Evolutionary conservation across 129 eudicot species (phyloP), one percentile per base, ranked within the genome.

Genomic region (Mikania micrantha): DNA sequence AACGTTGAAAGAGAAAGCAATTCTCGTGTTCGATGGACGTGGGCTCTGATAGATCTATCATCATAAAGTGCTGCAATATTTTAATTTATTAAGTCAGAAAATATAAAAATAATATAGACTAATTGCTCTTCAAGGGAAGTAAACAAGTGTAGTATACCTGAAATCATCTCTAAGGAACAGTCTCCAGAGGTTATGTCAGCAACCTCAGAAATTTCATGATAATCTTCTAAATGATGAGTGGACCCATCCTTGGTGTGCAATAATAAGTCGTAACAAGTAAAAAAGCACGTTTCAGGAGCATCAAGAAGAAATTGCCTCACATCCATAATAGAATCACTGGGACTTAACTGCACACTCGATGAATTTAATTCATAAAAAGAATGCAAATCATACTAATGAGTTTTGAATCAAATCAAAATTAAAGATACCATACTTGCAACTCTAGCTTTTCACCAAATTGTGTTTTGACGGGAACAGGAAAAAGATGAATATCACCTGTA

Each of bases 241-340:
- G 83, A 71, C 27, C 98, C 91, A 68, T 92, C 96, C 77, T 92
- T 92, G 0, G 90, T 75, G 77, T 88, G 91, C 80, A 92, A 61
- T 76, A 83, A 80, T 78, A 92, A 67, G 69, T 88, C 98, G 62
- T 92, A 92, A 75, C 98, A 92, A 12, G 98, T 92, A 39, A 84
- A 77, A 64, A 76, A 92, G 74, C 98, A 92, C 22, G 98, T 88
- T 75, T 88, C 95, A 0, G 98, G 90, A 60, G 96, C 95, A 84
- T 92, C 98, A 40, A 92, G 98, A 74, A 92, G 98, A 67, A 92
- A 92, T 76, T 86, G 98, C 53, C 98, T 80, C 76, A 92, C 98
- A 72, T 92, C 96, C 98, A 92, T 92, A 40, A 92, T 96, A 54
- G 98, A 88, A 84, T 92, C 98, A 29, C 95, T 92, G 50, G 98